Conservation (phyloP, 2,329 filamentous ascomycete species). For the Monosporascus sp. region DNA sequence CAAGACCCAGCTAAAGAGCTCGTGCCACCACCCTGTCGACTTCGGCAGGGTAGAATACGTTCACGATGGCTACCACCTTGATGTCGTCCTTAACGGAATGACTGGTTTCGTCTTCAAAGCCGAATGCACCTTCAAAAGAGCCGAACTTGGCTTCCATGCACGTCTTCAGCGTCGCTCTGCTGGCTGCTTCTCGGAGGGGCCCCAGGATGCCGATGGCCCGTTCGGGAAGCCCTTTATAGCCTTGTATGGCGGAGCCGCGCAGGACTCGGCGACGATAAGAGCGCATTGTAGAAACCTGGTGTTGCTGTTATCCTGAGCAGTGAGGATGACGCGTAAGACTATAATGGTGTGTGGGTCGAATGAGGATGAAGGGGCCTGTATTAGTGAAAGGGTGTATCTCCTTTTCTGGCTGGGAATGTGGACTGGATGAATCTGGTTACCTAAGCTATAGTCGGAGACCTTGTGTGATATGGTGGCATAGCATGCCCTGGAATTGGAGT, state of each 20-base stretch:
- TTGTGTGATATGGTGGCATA: too few species aligned
- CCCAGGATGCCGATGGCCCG: slow-evolving; percentile 11
- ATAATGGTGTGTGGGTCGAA: too few species aligned
- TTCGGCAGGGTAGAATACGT: slow-evolving; percentile 14
- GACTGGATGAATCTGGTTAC: too few species aligned
- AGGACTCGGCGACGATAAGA: slow-evolving; percentile 1
- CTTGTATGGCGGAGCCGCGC: slow-evolving; percentile 3
- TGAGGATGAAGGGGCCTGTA: too few species aligned
- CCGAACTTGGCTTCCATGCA: slow-evolving; percentile 3
- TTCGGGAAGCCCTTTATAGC: slow-evolving; percentile 12
- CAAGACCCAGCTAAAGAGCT: too few species aligned
- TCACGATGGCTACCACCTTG: slow-evolving; percentile 10
- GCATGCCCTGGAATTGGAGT: too few species aligned
- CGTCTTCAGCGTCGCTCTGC: not conserved
- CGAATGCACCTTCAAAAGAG: slow-evolving; percentile 1
- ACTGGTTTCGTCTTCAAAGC: not conserved
- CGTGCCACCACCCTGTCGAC: slow-evolving; percentile 3
- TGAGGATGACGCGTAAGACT: slow-evolving; percentile 5
- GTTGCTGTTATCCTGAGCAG: slow-evolving; percentile 10
- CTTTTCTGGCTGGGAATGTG: too few species aligned
- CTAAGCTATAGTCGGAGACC: too few species aligned
- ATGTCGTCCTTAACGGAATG: not conserved
- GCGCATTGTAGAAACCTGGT: slow-evolving; percentile 8
- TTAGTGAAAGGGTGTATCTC: too few species aligned
- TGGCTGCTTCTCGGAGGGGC: not conserved